Conservation (phyloP, 495 filamentous ascomycete species). For the Xylaria flabelliformis region DNA sequence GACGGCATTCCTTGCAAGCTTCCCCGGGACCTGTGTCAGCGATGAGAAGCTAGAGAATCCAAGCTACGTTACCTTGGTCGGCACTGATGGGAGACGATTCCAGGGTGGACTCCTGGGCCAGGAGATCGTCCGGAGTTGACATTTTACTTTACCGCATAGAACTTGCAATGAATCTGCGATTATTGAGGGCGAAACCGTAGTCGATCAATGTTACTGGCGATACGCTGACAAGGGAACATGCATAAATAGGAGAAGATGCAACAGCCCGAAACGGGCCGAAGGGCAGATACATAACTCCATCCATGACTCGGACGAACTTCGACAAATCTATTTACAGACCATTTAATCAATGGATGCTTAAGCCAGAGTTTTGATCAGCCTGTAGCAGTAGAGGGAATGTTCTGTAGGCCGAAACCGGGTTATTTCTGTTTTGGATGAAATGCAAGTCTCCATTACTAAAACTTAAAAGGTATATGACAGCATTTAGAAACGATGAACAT, state of each 20-base stretch:
- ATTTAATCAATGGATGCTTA: background rate
- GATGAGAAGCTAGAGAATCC: background rate
- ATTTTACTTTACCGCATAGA: background rate
- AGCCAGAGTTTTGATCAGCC: background rate
- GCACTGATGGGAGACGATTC: background rate
- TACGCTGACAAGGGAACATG: background rate
- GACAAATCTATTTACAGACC: background rate
- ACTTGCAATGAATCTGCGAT: background rate
- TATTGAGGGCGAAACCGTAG: background rate
- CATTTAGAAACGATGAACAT: too few relatives aligned
- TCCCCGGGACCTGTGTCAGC: slow-evolving; percentile 4
- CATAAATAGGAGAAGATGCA: background rate
- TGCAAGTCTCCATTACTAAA: too few relatives aligned
- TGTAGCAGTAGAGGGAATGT: background rate
- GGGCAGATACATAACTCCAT: background rate
- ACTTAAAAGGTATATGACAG: too few relatives aligned
- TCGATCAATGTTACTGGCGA: background rate
- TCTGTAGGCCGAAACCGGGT: background rate
- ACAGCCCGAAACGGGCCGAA: background rate
- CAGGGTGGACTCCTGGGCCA: background rate
- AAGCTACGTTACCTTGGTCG: background rate
- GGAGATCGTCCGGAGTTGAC: background rate
- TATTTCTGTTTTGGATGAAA: too few relatives aligned
- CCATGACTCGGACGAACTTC: background rate
- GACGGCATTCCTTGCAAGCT: slow-evolving; percentile 29